These are phyloP conservation scores for Penicillium silybi DNA, from an alignment of 495 filamentous ascomycete genomes.

Conservation along the genomic window DNA sequence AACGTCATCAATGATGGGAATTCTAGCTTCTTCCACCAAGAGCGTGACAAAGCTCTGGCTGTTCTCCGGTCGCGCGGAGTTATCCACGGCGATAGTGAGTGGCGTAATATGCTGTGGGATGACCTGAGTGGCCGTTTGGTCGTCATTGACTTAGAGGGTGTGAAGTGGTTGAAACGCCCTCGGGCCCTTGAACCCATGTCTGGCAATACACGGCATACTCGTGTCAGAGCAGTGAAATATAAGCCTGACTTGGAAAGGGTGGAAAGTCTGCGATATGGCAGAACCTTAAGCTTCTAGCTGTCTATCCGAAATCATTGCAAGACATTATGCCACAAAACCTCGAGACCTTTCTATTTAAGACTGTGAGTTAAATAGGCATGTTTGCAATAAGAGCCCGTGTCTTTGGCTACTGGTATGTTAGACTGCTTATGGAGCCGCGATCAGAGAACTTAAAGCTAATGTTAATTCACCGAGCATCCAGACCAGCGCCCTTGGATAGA, in stretches of 20 bases:
- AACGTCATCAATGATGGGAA: conserved; percentile 20
- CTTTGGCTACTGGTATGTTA: background rate
- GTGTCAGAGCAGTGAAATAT: too few species aligned
- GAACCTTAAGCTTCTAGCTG: too few species aligned
- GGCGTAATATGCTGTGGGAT: conserved; percentile 3
- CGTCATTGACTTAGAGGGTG: conserved; percentile 19
- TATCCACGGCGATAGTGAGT: conserved; percentile 15
- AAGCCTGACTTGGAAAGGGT: too few species aligned
- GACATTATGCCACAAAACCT: too few species aligned
- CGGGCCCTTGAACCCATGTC: background rate
- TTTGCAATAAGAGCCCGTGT: too few species aligned
- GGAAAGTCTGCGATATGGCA: too few species aligned
- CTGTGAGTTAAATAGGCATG: too few species aligned
- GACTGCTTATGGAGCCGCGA: background rate
- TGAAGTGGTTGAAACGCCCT: conserved; percentile 14
- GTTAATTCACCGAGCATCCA: background rate
- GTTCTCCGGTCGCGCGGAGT: conserved; percentile 11
- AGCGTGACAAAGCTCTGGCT: conserved; percentile 11
- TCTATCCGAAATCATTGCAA: too few species aligned
- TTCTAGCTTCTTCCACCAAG: conserved; percentile 11
- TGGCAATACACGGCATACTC: conserved; percentile 6
- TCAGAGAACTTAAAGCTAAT: background rate
- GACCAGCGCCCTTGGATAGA: background rate
- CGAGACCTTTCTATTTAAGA: too few species aligned
- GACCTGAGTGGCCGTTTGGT: conserved; percentile 4